Base-by-base conservation (phyloP, 352 stramenopile genomes). In the Phytophthora cajani region DNA sequence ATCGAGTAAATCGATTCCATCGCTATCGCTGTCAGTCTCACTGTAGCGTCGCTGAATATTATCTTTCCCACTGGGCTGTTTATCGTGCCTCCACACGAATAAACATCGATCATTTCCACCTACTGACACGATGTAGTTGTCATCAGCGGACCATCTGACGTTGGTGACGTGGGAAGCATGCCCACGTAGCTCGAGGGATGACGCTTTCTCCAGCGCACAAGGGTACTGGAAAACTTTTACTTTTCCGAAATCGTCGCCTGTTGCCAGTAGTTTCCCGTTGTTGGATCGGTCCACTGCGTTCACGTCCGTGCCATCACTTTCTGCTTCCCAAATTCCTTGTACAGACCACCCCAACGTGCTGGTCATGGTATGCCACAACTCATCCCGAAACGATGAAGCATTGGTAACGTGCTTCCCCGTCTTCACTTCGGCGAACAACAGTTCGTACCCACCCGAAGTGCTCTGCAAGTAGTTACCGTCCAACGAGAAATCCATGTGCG, bases 191-290 rank as follows among this genome's bases (percentile, higher is more conserved):
- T 87, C 83, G 6, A 84, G 67, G 21, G 72, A 86, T 8, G 84
- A 79, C 27, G 81, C 73, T 25, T 84, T 89, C 46, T 89, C 81
- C 2, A 84, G 58, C 3, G 77, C 79, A 61, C 87, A 92, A 33
- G 92, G 92, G 63, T 94, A 97, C 16, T 79, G 78, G 57, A 97
- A 97, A n/a, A 98, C 62, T 52, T 97, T 97, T 17, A 98, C 75
- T 16, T 93, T 90, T 23, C 87, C 84, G 58, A 80, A 85, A 64
- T 98, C 91, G 58, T 97, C 92, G 1, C 88, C 92, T 1, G 87
- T 95, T 5, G 75, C 87, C 17, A 97, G 47, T 2, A 89, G 65
- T 14, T 77, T 82, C 7, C 84, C 77, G 33, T 93, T 84, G 27
- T 86, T 87, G 3, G 85, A 89, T 21, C 85, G 78, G 59, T 91